Conservation (phyloP, 2,329 filamentous ascomycete species). For the Colletotrichum falcatum region DNA sequence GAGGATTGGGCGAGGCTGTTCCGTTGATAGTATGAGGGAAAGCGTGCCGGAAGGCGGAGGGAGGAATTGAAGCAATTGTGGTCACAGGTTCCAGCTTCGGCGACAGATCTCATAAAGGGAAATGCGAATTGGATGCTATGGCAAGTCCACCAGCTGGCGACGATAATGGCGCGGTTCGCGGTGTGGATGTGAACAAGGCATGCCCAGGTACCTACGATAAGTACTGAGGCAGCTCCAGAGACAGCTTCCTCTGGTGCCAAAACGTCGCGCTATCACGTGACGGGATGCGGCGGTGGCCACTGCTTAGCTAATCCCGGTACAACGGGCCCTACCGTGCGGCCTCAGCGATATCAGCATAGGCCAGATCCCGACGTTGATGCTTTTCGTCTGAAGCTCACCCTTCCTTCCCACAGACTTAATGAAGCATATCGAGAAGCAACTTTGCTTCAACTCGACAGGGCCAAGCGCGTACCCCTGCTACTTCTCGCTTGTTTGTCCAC, state of each 20-base stretch:
- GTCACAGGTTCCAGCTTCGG: constrained; percentile 3
- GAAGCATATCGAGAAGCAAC: background rate
- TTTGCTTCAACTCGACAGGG: background rate
- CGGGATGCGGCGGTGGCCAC: accelerated
- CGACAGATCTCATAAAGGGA: background rate
- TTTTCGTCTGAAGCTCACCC: background rate
- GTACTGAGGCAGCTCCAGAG: constrained; percentile 4
- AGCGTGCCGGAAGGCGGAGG: background rate
- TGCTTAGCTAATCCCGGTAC: background rate
- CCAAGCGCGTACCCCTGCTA: background rate
- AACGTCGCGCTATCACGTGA: constrained; percentile 39
- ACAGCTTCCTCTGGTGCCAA: constrained; percentile 24
- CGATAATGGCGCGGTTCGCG: background rate
- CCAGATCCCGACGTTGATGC: background rate
- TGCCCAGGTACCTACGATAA: background rate
- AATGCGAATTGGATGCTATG: background rate
- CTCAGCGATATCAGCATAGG: background rate
- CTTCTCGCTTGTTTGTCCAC: background rate
- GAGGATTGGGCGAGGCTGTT: background rate
- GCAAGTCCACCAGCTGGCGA: background rate
- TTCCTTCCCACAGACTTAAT: background rate
- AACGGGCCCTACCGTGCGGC: background rate
- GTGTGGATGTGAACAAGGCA: background rate
- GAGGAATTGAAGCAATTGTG: background rate
- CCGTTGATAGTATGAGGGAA: background rate